These are phyloP conservation scores for Pseudonectria buxi DNA, from an alignment of 2,329 filamentous ascomycete species.

Conservation along the genomic window DNA sequence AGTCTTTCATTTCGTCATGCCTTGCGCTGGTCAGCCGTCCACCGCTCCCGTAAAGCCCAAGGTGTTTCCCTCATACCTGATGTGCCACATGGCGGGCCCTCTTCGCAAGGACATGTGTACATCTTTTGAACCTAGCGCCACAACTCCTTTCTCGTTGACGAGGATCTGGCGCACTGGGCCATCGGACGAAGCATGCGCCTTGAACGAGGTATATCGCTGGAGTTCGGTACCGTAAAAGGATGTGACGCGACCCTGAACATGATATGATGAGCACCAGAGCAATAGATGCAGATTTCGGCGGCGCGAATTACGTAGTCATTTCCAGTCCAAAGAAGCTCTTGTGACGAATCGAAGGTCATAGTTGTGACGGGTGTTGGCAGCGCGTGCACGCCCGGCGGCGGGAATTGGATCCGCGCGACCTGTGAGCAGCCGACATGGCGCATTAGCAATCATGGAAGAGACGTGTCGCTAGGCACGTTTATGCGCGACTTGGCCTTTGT, in stretches of 20 bases:
- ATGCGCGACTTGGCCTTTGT: too few relatives aligned
- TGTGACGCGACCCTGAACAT: slow-evolving; percentile 69
- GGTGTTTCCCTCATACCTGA: slow-evolving; percentile 48
- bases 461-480: too few relatives aligned
- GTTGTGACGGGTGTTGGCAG: slow-evolving; percentile 67
- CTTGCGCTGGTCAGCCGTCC: slow-evolving; percentile 32
- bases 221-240: slow-evolving; percentile 85
- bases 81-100: slow-evolving; percentile 82
- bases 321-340: slow-evolving; percentile 89
- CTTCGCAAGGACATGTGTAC: slow-evolving; percentile 83
- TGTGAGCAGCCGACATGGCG: slow-evolving; percentile 28
- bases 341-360: slow-evolving; percentile 79
- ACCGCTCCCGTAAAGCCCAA: not conserved
- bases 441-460: slow-evolving; percentile 4
- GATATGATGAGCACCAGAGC: slow-evolving; percentile 14
- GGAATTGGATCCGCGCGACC: slow-evolving; percentile 76
- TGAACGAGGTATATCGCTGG: slow-evolving; percentile 84
- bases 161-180: slow-evolving; percentile 81
- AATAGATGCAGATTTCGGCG: not conserved
- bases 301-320: slow-evolving; percentile 70
- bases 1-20: slow-evolving; percentile 70
- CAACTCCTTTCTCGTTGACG: slow-evolving; percentile 83
- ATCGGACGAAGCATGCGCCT: slow-evolving; percentile 66
- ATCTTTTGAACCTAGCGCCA: slow-evolving; percentile 75
- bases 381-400: slow-evolving; percentile 65